Evolutionary conservation across 2,329 filamentous ascomycete species (phyloP), one percentile per base, ranked within the genome.

Genomic region (Penicillium janthinellum): DNA sequence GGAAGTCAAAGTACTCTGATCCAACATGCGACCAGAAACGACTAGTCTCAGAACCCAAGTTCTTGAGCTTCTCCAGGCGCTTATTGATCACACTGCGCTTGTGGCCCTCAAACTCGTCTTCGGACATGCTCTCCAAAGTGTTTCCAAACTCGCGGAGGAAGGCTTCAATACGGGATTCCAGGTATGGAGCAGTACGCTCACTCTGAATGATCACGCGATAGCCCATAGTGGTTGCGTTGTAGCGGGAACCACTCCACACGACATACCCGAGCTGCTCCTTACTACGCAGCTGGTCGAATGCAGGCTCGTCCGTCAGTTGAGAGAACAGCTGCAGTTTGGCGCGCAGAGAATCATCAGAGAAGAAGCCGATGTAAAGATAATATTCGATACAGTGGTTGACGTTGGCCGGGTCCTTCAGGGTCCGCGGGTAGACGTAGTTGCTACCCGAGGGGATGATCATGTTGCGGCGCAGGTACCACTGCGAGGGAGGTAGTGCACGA

Each of bases 251-350:
- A 51, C 90, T 94, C 77, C 94, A 96, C 0, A 99, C 94, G 55
- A 99, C 91, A 69, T 99, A 99, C 12, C 95, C 95, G 6, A 99
- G 88, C 77, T 99, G 94, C 75, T 99, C 94, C 77, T 98, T 97
- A 45, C 95, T 98, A 52, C 95, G 87, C 7, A 99, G 83, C 75
- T 96, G 92, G 76, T 99, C 92, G 72, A 98, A 99, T 8, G 90
- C 90, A 4, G 93, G 93, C 78, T 99, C 95, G 58, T 96, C 90
- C 0, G 92, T 88, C 79, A 99, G 90, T 76, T 98, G 95, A 28
- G 91, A 90, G 44, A 97, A 84, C 5, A 99, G 83, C 44, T 96
- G 82, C 0, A 91, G 84, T 75, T 90, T 92, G 14, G 93, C 90
- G 17, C 92, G 86, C 12, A 90, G 76, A 5, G 77, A 72, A n/a